These are phyloP conservation scores for Emmonsiellopsis sp. DNA, from an alignment of 2,329 filamentous ascomycete species.

Conservation along the genomic window DNA sequence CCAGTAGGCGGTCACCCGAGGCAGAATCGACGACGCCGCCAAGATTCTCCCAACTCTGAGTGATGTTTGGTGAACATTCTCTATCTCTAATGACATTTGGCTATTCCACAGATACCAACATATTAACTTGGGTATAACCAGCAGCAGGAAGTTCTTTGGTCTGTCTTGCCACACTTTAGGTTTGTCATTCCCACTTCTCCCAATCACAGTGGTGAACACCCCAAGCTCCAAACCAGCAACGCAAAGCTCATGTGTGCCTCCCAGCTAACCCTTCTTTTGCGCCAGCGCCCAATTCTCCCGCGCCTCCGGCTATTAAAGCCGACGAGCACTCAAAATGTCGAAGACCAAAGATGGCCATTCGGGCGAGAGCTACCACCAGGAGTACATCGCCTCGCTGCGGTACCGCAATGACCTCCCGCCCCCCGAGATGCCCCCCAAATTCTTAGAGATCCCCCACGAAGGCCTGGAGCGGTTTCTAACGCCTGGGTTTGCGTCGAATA, in stretches of 20 bases:
- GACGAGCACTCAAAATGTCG: constrained; percentile 21
- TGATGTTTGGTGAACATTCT: not conserved
- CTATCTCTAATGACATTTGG: not conserved
- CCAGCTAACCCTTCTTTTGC: not conserved
- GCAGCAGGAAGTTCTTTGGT: no score
- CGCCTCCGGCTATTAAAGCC: not conserved
- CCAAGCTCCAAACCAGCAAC: no score
- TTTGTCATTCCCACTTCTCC: no score
- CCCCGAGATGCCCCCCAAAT: constrained; percentile 87
- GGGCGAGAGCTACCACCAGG: constrained; percentile 60
- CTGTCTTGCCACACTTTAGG: no score
- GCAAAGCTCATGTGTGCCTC: no score
- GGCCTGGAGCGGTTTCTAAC: constrained; percentile 86
- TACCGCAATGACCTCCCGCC: constrained; percentile 94
- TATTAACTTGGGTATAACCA: no score
- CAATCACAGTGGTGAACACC: no score
- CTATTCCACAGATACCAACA: no score
- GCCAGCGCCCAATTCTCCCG: not conserved
- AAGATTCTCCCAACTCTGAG: no score
- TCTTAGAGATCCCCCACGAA: constrained; percentile 92
- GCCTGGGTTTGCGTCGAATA: constrained; percentile 77
- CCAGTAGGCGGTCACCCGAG: constrained; percentile 18
- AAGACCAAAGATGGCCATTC: constrained; percentile 31
- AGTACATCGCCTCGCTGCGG: constrained; percentile 92
- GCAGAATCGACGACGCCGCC: constrained; percentile 18